These are phyloP conservation scores for Syzygium oleosum DNA, from an alignment of 345 rosid genomes.

Conservation along the genomic window DNA sequence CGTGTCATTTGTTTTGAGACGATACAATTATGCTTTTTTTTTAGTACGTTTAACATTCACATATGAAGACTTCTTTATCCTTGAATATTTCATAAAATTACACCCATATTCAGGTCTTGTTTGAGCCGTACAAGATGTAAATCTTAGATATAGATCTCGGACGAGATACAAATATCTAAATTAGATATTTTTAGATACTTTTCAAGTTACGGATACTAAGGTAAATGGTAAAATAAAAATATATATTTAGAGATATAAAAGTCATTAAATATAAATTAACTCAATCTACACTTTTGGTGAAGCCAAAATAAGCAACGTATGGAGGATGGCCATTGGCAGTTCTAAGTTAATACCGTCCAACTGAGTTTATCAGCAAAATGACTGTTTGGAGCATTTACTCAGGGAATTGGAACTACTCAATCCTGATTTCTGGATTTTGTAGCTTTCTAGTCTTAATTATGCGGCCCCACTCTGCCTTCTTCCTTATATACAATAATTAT, in stretches of 20 bases:
- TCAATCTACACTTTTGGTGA: too few species aligned
- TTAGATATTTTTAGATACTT: background rate
- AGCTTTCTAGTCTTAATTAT: background rate
- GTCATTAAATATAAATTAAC: background rate
- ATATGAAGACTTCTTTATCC: background rate
- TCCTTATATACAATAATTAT: background rate
- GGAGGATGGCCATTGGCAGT: background rate
- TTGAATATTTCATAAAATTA: background rate
- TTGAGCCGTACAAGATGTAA: background rate
- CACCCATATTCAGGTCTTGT: background rate
- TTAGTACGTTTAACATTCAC: background rate
- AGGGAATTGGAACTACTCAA: background rate
- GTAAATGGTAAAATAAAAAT: background rate
- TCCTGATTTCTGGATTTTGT: background rate
- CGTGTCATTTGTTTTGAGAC: background rate
- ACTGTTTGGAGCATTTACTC: background rate
- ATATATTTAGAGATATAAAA: background rate
- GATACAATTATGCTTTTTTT: background rate
- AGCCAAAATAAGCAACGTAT: background rate
- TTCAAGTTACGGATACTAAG: background rate
- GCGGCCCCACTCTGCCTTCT: background rate
- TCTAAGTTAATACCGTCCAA: background rate
- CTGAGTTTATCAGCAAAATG: background rate
- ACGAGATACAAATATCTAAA: background rate
- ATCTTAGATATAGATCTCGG: background rate